Base-by-base conservation (phyloP, 2,329 filamentous ascomycete species). In the Cercospora zeina region DNA sequence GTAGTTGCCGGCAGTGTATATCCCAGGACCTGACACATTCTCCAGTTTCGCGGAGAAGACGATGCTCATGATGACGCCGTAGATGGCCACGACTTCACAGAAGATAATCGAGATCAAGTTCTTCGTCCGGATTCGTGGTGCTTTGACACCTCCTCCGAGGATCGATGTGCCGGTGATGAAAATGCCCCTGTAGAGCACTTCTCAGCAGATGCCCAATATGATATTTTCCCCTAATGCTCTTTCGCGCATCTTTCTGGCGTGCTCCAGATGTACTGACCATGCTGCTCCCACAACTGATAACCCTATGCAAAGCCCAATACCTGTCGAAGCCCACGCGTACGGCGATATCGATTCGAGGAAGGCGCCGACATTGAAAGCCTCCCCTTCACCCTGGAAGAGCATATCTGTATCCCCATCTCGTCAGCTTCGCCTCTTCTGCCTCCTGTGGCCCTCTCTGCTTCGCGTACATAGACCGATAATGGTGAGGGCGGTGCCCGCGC, bases 71-170 rank as follows among this genome's bases (percentile, higher is more conserved):
- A 99, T 99, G 79, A 99, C 93, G 72, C 96, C 96, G 84, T 99
- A 99, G 78, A 99, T 99, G 78, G 95, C 95, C 73, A 99, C 95
- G 74, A 99, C 95, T 81, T 99, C 95, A 82, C 95, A 99, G 81
- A 99, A 99, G 80, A 99, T 97, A 79, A 99, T 99, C 73, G 93
- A 97, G 77, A 99, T 97, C 74, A 99, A 80, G 83, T 99, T 99
- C 87, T 99, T 99, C 67, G 95, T 99, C 77, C 95, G 91, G 80
- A 99, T 99, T 72, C 95, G 89, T 37, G 96, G 96, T 50, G 95
- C 93, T 78, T 90, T 93, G 74, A 99, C 95, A 81, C 95, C 95
- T 71, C 91, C 95, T 74, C 96, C 96, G 69, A 99, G 85, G 76
- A 99, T 99, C 62, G 95, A 96, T 62, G 93, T 96, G 71, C 96